phyloP scores from a whole-genome alignment of 2,329 filamentous ascomycete genomes.

The Penicillium sp. region DNA sequence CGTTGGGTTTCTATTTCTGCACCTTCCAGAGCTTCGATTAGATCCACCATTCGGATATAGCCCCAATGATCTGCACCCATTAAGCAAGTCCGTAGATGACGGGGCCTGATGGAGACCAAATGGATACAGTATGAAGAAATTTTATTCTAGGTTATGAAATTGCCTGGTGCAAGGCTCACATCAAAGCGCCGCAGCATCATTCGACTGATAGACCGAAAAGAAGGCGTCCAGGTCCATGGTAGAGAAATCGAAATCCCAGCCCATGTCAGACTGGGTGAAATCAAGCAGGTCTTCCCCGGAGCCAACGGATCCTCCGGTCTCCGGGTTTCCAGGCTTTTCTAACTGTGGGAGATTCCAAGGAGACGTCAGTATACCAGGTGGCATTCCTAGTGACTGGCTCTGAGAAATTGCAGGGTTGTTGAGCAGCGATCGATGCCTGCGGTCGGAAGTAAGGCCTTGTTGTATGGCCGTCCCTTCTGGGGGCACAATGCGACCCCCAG shows the following conservation, averaged over 20 bases:
- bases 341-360: conserved; percentile 21
- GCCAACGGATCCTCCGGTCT: conserved; percentile 20
- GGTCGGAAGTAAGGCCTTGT: not conserved
- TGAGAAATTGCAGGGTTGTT: not conserved
- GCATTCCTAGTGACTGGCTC: not conserved
- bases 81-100: not conserved
- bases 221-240: conserved; percentile 41
- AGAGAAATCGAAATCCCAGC: conserved; percentile 40
- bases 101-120: not conserved
- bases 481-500: not conserved
- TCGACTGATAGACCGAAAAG: conserved; percentile 32
- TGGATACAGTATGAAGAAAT: not conserved
- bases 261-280: conserved; percentile 37
- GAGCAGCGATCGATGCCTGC: not conserved
- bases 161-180: not conserved
- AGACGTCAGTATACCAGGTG: conserved; percentile 16
- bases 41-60: not conserved
- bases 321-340: conserved; percentile 19
- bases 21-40: not conserved
- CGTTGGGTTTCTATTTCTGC: not conserved
- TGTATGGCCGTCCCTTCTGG: not conserved
- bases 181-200: conserved; percentile 11
- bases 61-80: not conserved
- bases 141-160: not conserved
- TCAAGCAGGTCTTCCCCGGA: conserved; percentile 34